A percentile compares a stretch with the other conserved stretches of the same genome.
phyloP scores from a whole-genome alignment of 2,329 filamentous ascomycete genomes.

The Trichoderma simmonsii region DNA sequence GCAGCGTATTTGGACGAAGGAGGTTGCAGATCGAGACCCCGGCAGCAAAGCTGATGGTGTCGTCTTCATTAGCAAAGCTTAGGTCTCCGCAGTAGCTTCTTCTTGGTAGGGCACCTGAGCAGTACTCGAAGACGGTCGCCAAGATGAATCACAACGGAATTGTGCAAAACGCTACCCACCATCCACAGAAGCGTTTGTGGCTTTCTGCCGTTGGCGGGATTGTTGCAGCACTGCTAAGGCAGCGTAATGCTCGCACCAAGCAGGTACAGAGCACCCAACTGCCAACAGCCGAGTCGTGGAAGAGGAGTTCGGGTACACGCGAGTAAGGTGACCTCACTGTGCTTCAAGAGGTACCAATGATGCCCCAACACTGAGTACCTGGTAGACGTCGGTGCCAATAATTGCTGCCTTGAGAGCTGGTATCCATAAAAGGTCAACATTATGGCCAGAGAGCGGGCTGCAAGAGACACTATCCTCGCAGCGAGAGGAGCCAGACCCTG shows the following conservation, averaged over 20 bases:
- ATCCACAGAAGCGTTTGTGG: neutral
- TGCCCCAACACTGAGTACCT: neutral
- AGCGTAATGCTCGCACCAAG: constrained; percentile 8
- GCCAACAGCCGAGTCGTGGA: constrained; percentile 6
- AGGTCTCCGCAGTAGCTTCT: neutral
- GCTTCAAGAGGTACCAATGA: neutral
- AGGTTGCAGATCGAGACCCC: neutral
- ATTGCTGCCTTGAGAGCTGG: neutral
- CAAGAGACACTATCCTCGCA: neutral
- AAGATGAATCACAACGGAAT: neutral
- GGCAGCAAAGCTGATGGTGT: neutral
- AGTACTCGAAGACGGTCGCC: neutral
- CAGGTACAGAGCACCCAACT: neutral
- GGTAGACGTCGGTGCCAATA: neutral
- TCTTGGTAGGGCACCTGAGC: neutral
- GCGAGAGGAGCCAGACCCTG: neutral
- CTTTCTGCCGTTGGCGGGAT: neutral
- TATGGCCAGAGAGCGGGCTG: neutral
- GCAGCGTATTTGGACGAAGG: neutral
- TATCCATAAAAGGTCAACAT: neutral
- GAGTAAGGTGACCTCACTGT: constrained; percentile 13
- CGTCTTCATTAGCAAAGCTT: neutral
- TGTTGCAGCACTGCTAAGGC: neutral
- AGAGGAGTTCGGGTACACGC: constrained; percentile 7
- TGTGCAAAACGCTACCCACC: neutral